These are phyloP conservation scores for Medakamo hakoo DNA, from an alignment of 139 green algal genomes.

Conservation along the genomic window DNA sequence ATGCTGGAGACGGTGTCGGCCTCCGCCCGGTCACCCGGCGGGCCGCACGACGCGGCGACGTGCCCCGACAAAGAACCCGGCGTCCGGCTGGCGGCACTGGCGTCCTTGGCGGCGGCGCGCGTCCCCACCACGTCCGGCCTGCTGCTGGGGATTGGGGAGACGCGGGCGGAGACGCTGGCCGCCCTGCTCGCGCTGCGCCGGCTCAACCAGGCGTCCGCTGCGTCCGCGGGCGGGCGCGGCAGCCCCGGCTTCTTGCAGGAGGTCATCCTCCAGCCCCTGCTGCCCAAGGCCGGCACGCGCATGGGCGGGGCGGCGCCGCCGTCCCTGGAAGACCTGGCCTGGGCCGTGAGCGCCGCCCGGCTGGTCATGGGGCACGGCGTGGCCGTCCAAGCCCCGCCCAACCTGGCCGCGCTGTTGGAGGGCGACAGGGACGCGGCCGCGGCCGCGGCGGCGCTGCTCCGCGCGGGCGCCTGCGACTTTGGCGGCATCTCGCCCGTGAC, in stretches of 20 bases:
- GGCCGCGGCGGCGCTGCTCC: constrained; percentile 43
- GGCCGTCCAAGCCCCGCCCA: constrained; percentile 45
- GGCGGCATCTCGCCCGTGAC: constrained; percentile 71
- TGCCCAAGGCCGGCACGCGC: constrained; percentile 45
- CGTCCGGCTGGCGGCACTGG: constrained; percentile 35
- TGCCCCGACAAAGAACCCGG: constrained; percentile 10
- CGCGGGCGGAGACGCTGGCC: constrained; percentile 34
- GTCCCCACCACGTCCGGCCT: constrained; percentile 73
- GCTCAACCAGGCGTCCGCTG: constrained; percentile 34
- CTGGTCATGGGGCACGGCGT: constrained; percentile 50
- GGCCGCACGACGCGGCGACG: constrained; percentile 29
- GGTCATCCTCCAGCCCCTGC: constrained; percentile 83
- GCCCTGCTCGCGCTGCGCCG: constrained; percentile 33
- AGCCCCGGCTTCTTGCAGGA: constrained; percentile 28
- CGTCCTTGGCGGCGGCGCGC: constrained; percentile 34
- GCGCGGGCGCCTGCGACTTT: constrained; percentile 74
- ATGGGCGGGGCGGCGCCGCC: constrained; percentile 45
- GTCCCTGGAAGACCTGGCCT: constrained; percentile 48
- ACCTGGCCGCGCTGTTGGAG: constrained; percentile 42
- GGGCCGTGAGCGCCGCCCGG: constrained; percentile 52
- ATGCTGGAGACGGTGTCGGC: constrained; percentile 62
- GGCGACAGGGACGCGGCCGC: neutral
- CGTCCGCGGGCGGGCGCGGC: constrained; percentile 23
- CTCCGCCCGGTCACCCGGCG: constrained; percentile 29
- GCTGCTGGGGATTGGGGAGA: constrained; percentile 74